Evolutionary conservation across 805 yeast species (phyloP).

Genomic region (Yarrowia yakushimensis): DNA sequence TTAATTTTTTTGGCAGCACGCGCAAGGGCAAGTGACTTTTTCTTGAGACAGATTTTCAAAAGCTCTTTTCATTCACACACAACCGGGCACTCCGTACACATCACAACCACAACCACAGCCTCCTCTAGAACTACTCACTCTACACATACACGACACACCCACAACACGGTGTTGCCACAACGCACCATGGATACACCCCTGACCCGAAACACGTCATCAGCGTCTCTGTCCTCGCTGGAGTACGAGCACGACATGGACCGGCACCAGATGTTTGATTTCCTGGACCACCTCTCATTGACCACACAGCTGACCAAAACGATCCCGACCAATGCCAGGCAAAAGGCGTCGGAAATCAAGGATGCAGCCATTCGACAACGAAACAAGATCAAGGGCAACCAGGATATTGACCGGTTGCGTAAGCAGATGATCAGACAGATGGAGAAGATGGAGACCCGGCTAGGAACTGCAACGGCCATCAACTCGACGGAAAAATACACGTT

Average conservation of each 20-base stretch:
- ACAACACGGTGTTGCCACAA: background rate
- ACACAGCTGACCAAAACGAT: constrained; percentile 21
- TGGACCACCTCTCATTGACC: constrained; percentile 14
- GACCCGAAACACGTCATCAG: constrained; percentile 11
- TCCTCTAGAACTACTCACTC: background rate
- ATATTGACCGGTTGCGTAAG: constrained; percentile 35
- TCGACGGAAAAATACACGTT: constrained; percentile 76
- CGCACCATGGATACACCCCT: constrained; percentile 17
- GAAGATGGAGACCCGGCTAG: constrained; percentile 35
- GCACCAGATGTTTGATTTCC: constrained; percentile 14
- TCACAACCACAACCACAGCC: background rate
- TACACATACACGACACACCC: background rate
- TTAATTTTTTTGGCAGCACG: background rate
- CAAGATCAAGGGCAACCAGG: constrained; percentile 31
- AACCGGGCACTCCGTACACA: background rate
- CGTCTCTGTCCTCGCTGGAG: constrained; percentile 24
- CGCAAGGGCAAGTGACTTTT: constrained; percentile 2
- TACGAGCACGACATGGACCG: constrained; percentile 21
- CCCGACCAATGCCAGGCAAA: constrained; percentile 15
- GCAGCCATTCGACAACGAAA: constrained; percentile 21
- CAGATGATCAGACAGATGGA: constrained; percentile 34
- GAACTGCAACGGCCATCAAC: constrained; percentile 32
- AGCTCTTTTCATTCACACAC: background rate
- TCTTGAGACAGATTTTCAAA: background rate
- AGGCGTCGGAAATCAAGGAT: constrained; percentile 22